phyloP scores from a whole-genome alignment of 192 early-diverging fungal genomes.

The Coemansia sp. region DNA sequence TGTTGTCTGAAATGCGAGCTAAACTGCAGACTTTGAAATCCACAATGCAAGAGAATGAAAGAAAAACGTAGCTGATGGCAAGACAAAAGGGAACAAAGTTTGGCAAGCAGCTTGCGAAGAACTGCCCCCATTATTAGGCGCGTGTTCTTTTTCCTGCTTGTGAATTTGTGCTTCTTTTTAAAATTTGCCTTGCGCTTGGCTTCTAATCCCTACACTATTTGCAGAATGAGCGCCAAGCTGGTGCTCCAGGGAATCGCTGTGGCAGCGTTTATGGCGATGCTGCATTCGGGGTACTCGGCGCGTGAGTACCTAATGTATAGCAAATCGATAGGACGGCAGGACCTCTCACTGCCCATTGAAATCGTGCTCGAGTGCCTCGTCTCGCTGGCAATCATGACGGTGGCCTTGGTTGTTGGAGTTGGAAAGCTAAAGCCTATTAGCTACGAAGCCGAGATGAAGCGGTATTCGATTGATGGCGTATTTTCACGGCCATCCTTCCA shows the following conservation, averaged over 20 bases:
- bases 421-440: constrained; percentile 48
- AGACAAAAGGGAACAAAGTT: background rate
- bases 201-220: background rate
- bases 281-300: constrained; percentile 52
- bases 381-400: constrained; percentile 47
- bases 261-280: constrained; percentile 41
- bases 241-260: constrained; percentile 39
- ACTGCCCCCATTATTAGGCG: background rate
- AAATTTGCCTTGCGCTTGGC: constrained; percentile 3
- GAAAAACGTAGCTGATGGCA: background rate
- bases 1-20: constrained; percentile 5
- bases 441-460: constrained; percentile 56
- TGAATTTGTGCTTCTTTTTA: constrained; percentile 5
- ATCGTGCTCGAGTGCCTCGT: constrained; percentile 48
- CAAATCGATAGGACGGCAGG: constrained; percentile 51
- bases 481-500: constrained; percentile 54
- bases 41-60: constrained; percentile 8
- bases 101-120: background rate
- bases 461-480: constrained; percentile 52
- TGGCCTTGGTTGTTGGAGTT: constrained; percentile 38
- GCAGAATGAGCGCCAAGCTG: constrained; percentile 1
- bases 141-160: background rate
- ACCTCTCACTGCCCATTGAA: constrained; percentile 37
- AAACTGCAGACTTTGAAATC: background rate
- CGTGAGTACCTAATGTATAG: constrained; percentile 48